Evolutionary conservation across 179 eudicot genomes (phyloP).

Genomic region (Beta macrorhiza): DNA sequence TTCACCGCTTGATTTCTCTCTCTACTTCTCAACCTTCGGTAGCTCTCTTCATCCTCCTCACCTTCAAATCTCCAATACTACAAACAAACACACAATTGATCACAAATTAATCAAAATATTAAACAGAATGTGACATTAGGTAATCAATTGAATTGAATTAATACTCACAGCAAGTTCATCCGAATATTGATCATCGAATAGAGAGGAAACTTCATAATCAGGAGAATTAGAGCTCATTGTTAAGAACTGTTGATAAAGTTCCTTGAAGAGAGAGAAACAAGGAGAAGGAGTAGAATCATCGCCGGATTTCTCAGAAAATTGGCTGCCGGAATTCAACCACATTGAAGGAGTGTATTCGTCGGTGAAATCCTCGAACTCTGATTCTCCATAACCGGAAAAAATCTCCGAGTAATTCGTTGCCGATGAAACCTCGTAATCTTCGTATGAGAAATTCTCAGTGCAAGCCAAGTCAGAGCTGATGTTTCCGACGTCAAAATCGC

Average conservation of each 20-base stretch:
- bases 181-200: slow-evolving; percentile 28
- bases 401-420: slow-evolving; percentile 46
- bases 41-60: slow-evolving; percentile 74
- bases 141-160: background rate
- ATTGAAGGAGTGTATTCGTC: slow-evolving; percentile 72
- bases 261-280: slow-evolving; percentile 55
- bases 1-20: slow-evolving; percentile 65
- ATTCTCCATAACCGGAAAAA: slow-evolving; percentile 17
- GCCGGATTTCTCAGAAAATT: slow-evolving; percentile 67
- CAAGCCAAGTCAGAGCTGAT: slow-evolving; percentile 49
- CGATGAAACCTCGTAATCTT: slow-evolving; percentile 38
- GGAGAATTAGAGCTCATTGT: slow-evolving; percentile 30
- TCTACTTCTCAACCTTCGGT: slow-evolving; percentile 56
- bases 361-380: slow-evolving; percentile 46
- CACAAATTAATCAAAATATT: background rate
- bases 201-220: slow-evolving; percentile 18
- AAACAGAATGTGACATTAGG: background rate
- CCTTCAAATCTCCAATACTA: slow-evolving; percentile 59
- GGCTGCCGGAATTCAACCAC: slow-evolving; percentile 73
- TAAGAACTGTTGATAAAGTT: slow-evolving; percentile 50
- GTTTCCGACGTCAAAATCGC: background rate
- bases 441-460: slow-evolving; percentile 52
- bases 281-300: slow-evolving; percentile 60
- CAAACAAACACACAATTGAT: background rate
- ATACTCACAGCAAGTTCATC: slow-evolving; percentile 28